A percentile compares a stretch with the other conserved stretches of the same genome.
phyloP scores from a whole-genome alignment of 2,329 filamentous ascomycete species.

The Phaeosphaeria sp. region DNA sequence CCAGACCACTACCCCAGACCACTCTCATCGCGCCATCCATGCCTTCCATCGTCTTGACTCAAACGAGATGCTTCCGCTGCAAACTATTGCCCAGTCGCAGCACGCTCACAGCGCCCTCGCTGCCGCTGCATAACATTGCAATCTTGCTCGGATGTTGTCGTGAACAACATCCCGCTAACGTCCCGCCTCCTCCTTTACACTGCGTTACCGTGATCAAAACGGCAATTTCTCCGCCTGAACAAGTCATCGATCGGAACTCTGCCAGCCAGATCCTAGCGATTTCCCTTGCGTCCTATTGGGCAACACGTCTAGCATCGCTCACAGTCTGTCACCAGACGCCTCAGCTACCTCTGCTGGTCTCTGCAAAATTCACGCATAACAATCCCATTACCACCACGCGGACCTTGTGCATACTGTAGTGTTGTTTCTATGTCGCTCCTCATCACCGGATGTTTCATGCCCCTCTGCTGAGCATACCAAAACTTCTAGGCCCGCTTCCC shows the following conservation, averaged over 20 bases:
- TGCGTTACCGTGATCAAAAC: neutral
- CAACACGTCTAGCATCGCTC: neutral
- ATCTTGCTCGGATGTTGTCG: neutral
- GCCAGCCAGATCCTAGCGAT: neutral
- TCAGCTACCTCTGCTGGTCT: neutral
- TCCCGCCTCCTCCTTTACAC: constrained; percentile 4
- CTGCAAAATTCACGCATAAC: neutral
- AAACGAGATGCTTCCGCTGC: neutral
- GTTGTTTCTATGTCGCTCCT: neutral
- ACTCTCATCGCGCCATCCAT: neutral
- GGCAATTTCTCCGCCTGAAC: constrained; percentile 2
- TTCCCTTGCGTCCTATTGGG: neutral
- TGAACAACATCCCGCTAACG: neutral
- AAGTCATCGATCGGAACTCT: neutral
- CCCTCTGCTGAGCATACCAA: neutral
- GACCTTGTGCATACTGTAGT: no score
- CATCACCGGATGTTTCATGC: neutral
- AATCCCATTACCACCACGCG: neutral
- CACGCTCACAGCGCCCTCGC: neutral
- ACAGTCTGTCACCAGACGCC: constrained; percentile 1
- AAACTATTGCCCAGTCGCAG: neutral
- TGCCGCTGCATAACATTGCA: neutral
- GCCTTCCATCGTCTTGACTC: neutral
- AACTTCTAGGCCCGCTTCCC: neutral
- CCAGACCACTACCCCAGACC: constrained; percentile 4